A percentile compares a stretch with the other conserved stretches of the same genome.
Conservation (phyloP, 495 filamentous ascomycete genomes). For the Xylaria cubensis region DNA sequence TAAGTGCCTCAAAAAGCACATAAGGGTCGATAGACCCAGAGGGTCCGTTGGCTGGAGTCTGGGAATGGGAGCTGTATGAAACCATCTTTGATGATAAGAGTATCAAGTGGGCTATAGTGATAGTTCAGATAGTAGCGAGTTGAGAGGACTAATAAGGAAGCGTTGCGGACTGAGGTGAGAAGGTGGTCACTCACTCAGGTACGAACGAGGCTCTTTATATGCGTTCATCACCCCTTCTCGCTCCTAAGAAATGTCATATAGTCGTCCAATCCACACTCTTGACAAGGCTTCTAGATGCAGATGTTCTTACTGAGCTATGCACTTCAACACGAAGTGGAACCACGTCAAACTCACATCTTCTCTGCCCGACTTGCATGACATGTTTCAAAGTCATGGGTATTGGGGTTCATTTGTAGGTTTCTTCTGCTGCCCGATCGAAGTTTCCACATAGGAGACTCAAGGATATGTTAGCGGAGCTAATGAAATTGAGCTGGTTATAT, state of each 20-base stretch:
- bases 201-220: slow-evolving; percentile 15
- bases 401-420: background rate
- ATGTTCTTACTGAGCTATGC: slow-evolving; percentile 20
- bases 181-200: background rate
- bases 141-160: background rate
- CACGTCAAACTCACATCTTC: background rate
- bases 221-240: background rate
- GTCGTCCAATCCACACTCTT: background rate
- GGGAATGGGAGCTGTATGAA: slow-evolving; percentile 28
- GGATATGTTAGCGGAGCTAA: background rate
- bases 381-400: background rate
- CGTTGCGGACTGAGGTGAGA: slow-evolving; percentile 8
- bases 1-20: slow-evolving; percentile 45
- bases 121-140: background rate
- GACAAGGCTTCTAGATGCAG: background rate
- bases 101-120: background rate
- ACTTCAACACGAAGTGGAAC: background rate
- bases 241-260: background rate
- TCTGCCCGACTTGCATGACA: slow-evolving; percentile 7
- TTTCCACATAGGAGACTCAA: background rate
- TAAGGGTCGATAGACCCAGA: slow-evolving; percentile 44
- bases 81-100: slow-evolving; percentile 35
- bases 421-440: slow-evolving; percentile 16
- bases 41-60: slow-evolving; percentile 26
- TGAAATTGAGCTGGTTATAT: background rate